phyloP scores from a whole-genome alignment of 2,329 filamentous ascomycete genomes.

The Exserohilum rostratum region DNA sequence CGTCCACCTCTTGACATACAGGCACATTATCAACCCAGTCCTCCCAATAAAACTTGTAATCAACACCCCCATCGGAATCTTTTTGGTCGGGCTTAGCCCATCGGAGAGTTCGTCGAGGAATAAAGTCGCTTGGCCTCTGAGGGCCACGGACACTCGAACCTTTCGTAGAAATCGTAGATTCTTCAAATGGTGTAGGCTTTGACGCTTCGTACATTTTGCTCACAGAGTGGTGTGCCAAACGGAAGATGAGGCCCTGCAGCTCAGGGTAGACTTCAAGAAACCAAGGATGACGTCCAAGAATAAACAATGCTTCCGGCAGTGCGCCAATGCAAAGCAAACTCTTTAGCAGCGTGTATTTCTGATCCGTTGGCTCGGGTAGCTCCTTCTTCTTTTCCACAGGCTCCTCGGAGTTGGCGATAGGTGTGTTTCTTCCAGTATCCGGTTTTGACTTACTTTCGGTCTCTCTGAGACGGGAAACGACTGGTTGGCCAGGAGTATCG shows the following conservation, averaged over 20 bases:
- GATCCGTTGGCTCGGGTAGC: constrained; percentile 78
- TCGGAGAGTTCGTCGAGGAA: constrained; percentile 70
- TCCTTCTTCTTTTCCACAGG: constrained; percentile 53
- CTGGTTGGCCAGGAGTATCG: constrained; percentile 65
- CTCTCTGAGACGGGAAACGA: constrained; percentile 56
- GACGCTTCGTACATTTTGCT: constrained; percentile 71
- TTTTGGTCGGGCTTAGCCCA: constrained; percentile 85
- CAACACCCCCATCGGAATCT: constrained; percentile 73
- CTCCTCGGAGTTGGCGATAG: constrained; percentile 48
- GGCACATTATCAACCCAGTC: constrained; percentile 96
- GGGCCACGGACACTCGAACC: constrained; percentile 62
- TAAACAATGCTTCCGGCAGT: constrained; percentile 88
- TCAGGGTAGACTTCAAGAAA: constrained; percentile 84
- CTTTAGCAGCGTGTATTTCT: constrained; percentile 84
- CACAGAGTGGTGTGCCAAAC: constrained; percentile 81
- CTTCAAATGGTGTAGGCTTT: constrained; percentile 53
- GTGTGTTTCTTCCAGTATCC: constrained; percentile 53
- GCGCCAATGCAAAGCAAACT: constrained; percentile 90
- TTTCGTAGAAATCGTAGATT: constrained; percentile 49
- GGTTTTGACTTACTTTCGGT: constrained; percentile 59
- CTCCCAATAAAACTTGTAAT: constrained; percentile 95
- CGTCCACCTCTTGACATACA: constrained; percentile 86
- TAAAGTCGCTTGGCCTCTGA: constrained; percentile 62
- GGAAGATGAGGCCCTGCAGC: constrained; percentile 79
- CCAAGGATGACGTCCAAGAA: constrained; percentile 92